Percentiles rank a stretch among this genome's conserved stretches.
Conservation (phyloP, 2,329 filamentous ascomycete species). For the Fusarium sp. region DNA sequence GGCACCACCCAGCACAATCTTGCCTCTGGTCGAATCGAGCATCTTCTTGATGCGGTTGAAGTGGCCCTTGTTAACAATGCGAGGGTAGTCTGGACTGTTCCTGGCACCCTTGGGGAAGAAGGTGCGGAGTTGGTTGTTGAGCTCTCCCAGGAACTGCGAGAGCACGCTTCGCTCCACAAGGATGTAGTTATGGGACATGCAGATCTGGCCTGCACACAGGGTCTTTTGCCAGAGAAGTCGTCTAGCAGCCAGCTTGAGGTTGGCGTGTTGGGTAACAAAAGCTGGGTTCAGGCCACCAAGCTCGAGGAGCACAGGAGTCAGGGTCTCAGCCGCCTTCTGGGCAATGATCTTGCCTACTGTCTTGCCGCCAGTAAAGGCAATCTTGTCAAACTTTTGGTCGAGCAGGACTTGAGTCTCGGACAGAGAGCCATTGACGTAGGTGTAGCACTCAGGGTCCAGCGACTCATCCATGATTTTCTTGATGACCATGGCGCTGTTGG, state of each 20-base stretch:
- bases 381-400: slow-evolving; percentile 95
- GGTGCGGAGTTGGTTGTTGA: slow-evolving; percentile 76
- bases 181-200: slow-evolving; percentile 92
- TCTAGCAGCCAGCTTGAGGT: slow-evolving; percentile 82
- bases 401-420: slow-evolving; percentile 84
- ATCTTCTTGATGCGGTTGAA: slow-evolving; percentile 89
- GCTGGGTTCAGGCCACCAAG: slow-evolving; percentile 93
- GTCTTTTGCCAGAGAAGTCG: slow-evolving; percentile 91
- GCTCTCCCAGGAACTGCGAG: slow-evolving; percentile 75
- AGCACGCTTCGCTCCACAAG: slow-evolving; percentile 82
- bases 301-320: slow-evolving; percentile 90
- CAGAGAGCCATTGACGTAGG: slow-evolving; percentile 82
- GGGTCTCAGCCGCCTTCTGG: slow-evolving; percentile 86
- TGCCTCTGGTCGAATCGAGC: slow-evolving; percentile 85
- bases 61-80: slow-evolving; percentile 82
- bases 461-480: slow-evolving; percentile 79
- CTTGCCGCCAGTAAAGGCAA: slow-evolving; percentile 91
- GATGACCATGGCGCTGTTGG: slow-evolving; percentile 80
- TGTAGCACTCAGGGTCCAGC: slow-evolving; percentile 82
- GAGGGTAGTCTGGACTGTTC: slow-evolving; percentile 79
- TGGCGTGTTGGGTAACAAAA: slow-evolving; percentile 85
- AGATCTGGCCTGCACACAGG: slow-evolving; percentile 89
- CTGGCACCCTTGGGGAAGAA: slow-evolving; percentile 88
- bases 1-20: slow-evolving; percentile 86
- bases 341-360: slow-evolving; percentile 86